Conservation (phyloP, 2,329 filamentous ascomycete species). For the Trichophyton rubrum region DNA sequence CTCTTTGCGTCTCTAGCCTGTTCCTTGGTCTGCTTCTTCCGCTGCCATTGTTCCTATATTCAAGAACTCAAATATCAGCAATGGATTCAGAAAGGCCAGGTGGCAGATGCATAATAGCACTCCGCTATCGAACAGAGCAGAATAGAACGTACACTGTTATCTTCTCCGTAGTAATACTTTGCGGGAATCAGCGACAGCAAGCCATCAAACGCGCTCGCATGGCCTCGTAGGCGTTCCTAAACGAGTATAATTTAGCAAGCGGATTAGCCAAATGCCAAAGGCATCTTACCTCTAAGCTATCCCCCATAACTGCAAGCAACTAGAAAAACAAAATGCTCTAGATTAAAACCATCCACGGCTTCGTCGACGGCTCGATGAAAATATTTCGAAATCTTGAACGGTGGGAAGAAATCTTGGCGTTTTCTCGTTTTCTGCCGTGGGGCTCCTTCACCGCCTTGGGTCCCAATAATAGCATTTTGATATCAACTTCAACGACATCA, state of each 20-base stretch:
- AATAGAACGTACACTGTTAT: constrained; percentile 58
- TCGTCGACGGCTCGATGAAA: not conserved
- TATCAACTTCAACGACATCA: not conserved
- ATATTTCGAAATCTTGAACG: constrained; percentile 7
- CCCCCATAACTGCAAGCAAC: constrained; percentile 10
- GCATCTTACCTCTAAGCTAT: constrained; percentile 14
- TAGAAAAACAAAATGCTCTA: not conserved
- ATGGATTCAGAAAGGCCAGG: constrained; percentile 7
- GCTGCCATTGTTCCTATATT: constrained; percentile 75
- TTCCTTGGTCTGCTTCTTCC: constrained; percentile 91
- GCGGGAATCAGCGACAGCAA: constrained; percentile 78
- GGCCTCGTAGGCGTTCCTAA: constrained; percentile 39
- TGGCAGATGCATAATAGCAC: constrained; percentile 5
- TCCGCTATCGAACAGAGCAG: not conserved
- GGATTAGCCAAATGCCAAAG: constrained; percentile 14
- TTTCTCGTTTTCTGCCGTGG: constrained; percentile 5
- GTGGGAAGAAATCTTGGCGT: constrained; percentile 13
- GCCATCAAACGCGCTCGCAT: constrained; percentile 69
- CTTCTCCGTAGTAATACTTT: constrained; percentile 80
- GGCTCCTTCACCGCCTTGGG: not conserved
- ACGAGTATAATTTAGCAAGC: constrained; percentile 8
- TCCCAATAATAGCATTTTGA: not conserved
- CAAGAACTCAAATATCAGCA: constrained; percentile 7
- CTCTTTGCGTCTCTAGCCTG: constrained; percentile 69
- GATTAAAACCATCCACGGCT: not conserved